phyloP scores from a whole-genome alignment of 805 yeast genomes.

The Blastobotrys chiropterorum region DNA sequence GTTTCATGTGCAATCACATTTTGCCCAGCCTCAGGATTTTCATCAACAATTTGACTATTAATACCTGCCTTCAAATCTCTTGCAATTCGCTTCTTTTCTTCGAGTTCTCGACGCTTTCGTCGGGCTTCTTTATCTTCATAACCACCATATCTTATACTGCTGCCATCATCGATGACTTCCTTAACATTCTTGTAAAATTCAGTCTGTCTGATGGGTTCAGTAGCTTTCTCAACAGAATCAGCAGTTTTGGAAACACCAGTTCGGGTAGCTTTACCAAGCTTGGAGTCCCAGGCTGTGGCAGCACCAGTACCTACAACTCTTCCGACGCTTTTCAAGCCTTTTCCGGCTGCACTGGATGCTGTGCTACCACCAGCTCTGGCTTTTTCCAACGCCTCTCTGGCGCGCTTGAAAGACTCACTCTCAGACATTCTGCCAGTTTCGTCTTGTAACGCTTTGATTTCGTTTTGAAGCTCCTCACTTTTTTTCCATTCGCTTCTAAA shows the following conservation, averaged over 20 bases:
- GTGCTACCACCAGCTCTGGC: slow-evolving; percentile 61
- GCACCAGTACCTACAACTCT: slow-evolving; percentile 89
- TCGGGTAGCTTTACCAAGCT: slow-evolving; percentile 85
- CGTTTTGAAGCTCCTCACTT: slow-evolving; percentile 80
- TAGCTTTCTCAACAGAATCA: slow-evolving; percentile 70
- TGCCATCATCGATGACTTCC: slow-evolving; percentile 88
- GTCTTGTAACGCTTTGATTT: slow-evolving; percentile 89
- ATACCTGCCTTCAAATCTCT: slow-evolving; percentile 52
- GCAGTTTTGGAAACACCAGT: slow-evolving; percentile 77
- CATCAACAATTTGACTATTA: slow-evolving; percentile 61
- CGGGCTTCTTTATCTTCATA: slow-evolving; percentile 81
- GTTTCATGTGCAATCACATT: slow-evolving; percentile 77
- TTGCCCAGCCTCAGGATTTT: slow-evolving; percentile 64
- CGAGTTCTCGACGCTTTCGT: slow-evolving; percentile 56
- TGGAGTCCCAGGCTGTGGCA: slow-evolving; percentile 90
- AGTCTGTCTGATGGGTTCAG: slow-evolving; percentile 91
- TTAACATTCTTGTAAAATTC: slow-evolving; percentile 82
- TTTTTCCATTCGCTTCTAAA: slow-evolving; percentile 89
- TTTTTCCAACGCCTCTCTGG: slow-evolving; percentile 82
- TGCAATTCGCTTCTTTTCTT: slow-evolving; percentile 23
- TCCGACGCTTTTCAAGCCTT: slow-evolving; percentile 84
- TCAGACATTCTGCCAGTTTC: slow-evolving; percentile 94
- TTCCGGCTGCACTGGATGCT: slow-evolving; percentile 53
- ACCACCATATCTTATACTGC: slow-evolving; percentile 84
- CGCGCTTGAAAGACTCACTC: slow-evolving; percentile 85